phyloP scores from a whole-genome alignment of 2,329 filamentous ascomycete species.

The Botrytis aclada region DNA sequence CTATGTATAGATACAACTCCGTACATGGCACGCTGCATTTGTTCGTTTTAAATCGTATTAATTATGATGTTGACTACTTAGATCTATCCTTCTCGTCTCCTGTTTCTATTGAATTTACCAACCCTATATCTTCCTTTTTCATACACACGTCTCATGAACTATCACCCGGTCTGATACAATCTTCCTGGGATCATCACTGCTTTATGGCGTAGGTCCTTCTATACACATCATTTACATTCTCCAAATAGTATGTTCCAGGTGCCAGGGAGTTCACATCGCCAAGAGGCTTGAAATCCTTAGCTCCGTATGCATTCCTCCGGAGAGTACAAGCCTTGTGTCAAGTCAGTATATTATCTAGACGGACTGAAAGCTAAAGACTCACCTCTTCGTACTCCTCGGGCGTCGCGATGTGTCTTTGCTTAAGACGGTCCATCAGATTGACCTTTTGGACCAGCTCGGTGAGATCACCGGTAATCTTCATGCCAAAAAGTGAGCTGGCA shows the following conservation, averaged over 20 bases:
- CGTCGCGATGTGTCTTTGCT: background rate
- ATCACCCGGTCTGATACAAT: background rate
- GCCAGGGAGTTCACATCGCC: background rate
- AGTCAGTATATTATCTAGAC: background rate
- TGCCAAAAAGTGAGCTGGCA: background rate
- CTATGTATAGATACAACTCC: background rate
- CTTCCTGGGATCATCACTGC: background rate
- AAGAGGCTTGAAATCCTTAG: background rate
- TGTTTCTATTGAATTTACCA: background rate
- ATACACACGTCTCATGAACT: background rate
- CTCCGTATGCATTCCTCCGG: background rate
- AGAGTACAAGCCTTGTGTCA: background rate
- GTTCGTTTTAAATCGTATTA: background rate
- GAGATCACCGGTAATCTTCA: background rate
- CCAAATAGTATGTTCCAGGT: background rate
- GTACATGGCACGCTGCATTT: background rate
- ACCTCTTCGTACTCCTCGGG: constrained; percentile 2
- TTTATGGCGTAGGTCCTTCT: background rate
- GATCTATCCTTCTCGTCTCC: background rate
- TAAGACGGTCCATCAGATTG: background rate
- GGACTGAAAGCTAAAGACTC: background rate
- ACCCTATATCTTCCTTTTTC: background rate
- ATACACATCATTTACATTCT: background rate
- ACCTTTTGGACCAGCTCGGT: background rate
- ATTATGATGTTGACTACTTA: background rate